phyloP scores from a whole-genome alignment of 805 yeast species.

The Lipomyces yamadae region DNA sequence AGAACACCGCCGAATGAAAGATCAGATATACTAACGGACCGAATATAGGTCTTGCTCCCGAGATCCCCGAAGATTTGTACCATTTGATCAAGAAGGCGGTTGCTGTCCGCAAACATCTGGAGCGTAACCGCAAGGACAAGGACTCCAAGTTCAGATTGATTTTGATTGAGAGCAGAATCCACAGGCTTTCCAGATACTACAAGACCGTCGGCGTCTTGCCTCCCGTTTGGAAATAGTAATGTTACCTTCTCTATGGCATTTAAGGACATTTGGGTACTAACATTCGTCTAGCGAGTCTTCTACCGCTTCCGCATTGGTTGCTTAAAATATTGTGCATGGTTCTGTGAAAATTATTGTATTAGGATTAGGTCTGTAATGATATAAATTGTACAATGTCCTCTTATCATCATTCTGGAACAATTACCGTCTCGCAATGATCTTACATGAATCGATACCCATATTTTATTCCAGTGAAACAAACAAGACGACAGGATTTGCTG shows the following conservation, averaged over 20 bases:
- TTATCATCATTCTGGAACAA: background rate
- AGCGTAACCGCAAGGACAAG: slow-evolving; percentile 99
- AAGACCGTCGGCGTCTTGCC: slow-evolving; percentile 99
- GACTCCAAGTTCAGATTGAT: slow-evolving; percentile 99
- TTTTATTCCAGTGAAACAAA: background rate
- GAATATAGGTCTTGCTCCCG: slow-evolving; percentile 80
- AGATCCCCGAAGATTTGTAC: slow-evolving; percentile 99
- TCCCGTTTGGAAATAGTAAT: slow-evolving; percentile 95
- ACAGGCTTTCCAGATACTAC: slow-evolving; percentile 99
- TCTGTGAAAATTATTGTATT: slow-evolving; percentile 5
- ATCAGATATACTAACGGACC: background rate
- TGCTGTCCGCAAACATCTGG: slow-evolving; percentile 99
- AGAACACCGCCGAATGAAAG: background rate
- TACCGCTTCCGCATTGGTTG: slow-evolving; percentile 99
- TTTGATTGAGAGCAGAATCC: slow-evolving; percentile 99
- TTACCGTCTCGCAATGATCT: background rate
- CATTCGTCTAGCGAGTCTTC: slow-evolving; percentile 78
- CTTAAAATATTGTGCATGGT: slow-evolving; percentile 56
- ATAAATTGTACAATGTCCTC: slow-evolving; percentile 5
- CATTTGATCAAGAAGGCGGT: slow-evolving; percentile 99
- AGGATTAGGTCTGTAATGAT: slow-evolving; percentile 3
- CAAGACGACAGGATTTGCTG: background rate
- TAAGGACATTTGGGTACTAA: slow-evolving; percentile 8
- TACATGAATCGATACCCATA: background rate
- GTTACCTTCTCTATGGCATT: background rate